These are phyloP conservation scores for Pulveroboletus sp. DNA, from an alignment of 768 basidiomycete species.

Conservation along the genomic window DNA sequence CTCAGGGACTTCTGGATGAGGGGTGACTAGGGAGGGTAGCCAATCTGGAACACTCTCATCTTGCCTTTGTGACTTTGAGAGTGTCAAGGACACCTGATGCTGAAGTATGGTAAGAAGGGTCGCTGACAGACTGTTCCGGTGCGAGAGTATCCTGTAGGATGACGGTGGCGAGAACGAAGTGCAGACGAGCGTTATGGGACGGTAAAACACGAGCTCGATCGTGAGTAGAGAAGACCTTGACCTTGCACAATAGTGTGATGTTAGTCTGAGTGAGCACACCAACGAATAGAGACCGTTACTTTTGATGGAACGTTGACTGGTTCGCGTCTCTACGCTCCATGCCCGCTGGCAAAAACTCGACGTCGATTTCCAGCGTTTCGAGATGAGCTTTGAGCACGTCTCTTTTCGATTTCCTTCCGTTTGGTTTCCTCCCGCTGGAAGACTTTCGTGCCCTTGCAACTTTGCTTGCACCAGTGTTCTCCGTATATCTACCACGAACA, in stretches of 20 bases:
- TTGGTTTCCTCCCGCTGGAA: conserved; percentile 27
- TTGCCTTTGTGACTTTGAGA: conserved; percentile 36
- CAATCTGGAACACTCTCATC: conserved; percentile 51
- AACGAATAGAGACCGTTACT: conserved; percentile 43
- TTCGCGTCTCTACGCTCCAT: conserved; percentile 78
- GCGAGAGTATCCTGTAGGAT: conserved; percentile 54
- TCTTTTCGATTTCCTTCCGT: conserved; percentile 45
- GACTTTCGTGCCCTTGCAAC: conserved; percentile 13
- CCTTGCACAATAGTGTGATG: conserved; percentile 36
- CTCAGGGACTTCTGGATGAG: conserved; percentile 52
- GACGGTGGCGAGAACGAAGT: conserved; percentile 33
- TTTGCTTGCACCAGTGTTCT: conserved; percentile 19
- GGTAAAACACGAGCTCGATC: conserved; percentile 66
- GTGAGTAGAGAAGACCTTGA: conserved; percentile 65
- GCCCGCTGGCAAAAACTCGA: conserved; percentile 73
- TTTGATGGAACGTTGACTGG: conserved; percentile 79
- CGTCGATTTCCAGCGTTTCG: conserved; percentile 59
- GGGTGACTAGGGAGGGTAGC: conserved; percentile 49
- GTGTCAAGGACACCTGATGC: conserved; percentile 32
- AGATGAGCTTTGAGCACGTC: conserved; percentile 67
- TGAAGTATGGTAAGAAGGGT: conserved; percentile 50
- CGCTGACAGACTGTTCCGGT: conserved; percentile 49
- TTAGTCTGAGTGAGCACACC: conserved; percentile 12
- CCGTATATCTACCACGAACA: conserved; percentile 50
- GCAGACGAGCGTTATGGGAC: conserved; percentile 42